These are phyloP conservation scores for Ceratocystiopsis sp. DNA, from an alignment of 2,329 filamentous ascomycete species.

Conservation along the genomic window DNA sequence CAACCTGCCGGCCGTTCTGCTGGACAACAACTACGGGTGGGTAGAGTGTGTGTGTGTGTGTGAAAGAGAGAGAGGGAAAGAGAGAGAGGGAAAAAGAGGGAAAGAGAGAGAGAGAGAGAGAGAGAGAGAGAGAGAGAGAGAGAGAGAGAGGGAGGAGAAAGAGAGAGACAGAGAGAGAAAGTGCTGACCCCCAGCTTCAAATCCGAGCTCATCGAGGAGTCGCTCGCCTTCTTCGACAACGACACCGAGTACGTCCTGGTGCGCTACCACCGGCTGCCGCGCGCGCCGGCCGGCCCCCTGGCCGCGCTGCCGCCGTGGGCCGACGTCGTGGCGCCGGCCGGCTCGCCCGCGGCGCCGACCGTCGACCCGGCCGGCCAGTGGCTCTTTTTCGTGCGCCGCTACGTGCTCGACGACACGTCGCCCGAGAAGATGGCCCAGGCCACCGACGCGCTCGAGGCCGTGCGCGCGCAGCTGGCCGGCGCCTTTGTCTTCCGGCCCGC, in stretches of 20 bases:
- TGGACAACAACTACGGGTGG: slow-evolving; percentile 35
- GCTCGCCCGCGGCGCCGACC: slow-evolving; percentile 11
- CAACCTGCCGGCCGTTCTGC: slow-evolving; percentile 29
- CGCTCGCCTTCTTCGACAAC: slow-evolving; percentile 34
- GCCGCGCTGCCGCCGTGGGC: slow-evolving; percentile 27
- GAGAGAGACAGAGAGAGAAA: no score
- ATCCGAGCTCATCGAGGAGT: slow-evolving; percentile 35
- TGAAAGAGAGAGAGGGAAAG: no score
- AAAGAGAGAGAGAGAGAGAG: no score
- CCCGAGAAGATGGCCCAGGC: slow-evolving; percentile 40
- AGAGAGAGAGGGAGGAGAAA: no score
- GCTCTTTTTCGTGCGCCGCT: slow-evolving; percentile 36
- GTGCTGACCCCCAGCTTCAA: slow-evolving; percentile 25
- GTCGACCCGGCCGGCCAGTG: slow-evolving; percentile 33
- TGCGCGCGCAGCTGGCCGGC: slow-evolving; percentile 30
- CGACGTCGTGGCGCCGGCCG: slow-evolving; percentile 16
- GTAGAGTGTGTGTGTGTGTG: no score
- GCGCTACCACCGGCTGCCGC: slow-evolving; percentile 25
- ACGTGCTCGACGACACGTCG: slow-evolving; percentile 38
- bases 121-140: no score
- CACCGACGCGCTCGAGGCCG: slow-evolving; percentile 30
- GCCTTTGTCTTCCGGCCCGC: slow-evolving; percentile 34
- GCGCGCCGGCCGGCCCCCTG: slow-evolving; percentile 15
- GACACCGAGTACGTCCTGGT: slow-evolving; percentile 36
- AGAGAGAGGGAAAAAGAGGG: no score